Evolutionary conservation across 1,284 basidiomycete species (phyloP).

Genomic region (Neonothopanus nambi): DNA sequence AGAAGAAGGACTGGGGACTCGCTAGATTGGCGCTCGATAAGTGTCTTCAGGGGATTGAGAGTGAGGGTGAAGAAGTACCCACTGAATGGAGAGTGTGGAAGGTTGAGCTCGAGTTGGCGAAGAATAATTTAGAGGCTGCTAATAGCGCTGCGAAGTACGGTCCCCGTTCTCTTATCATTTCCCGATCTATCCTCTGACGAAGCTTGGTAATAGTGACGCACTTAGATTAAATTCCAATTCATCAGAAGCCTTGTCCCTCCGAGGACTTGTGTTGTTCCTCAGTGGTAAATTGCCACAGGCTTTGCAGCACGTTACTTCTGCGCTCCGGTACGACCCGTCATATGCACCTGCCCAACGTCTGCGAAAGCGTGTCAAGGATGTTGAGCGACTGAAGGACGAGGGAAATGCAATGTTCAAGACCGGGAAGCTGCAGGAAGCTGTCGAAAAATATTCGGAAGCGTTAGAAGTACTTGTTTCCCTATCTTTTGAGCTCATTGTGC

Average conservation of each 20-base stretch:
- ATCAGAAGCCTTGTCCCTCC: slow-evolving; percentile 79
- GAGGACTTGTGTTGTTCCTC: slow-evolving; percentile 80
- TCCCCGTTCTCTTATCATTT: slow-evolving; percentile 18
- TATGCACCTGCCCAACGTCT: slow-evolving; percentile 69
- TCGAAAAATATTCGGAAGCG: slow-evolving; percentile 69
- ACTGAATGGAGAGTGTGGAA: slow-evolving; percentile 79
- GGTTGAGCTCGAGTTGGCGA: slow-evolving; percentile 73
- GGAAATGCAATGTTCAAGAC: slow-evolving; percentile 80
- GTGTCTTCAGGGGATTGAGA: slow-evolving; percentile 69
- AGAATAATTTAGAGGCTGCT: slow-evolving; percentile 71
- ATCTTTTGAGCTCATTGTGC: background rate
- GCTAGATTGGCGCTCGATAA: slow-evolving; percentile 72
- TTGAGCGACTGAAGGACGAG: slow-evolving; percentile 83
- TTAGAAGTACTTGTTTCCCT: slow-evolving; percentile 48
- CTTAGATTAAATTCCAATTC: slow-evolving; percentile 72
- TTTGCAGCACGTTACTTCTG: slow-evolving; percentile 70
- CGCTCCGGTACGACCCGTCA: slow-evolving; percentile 81
- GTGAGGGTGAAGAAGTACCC: slow-evolving; percentile 72
- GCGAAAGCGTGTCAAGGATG: slow-evolving; percentile 74
- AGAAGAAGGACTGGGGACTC: slow-evolving; percentile 67
- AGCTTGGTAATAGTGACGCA: slow-evolving; percentile 57
- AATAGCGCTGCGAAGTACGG: slow-evolving; percentile 71
- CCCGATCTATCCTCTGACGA: slow-evolving; percentile 8
- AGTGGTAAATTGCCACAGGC: slow-evolving; percentile 72
- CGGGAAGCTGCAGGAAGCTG: slow-evolving; percentile 60